phyloP scores from a whole-genome alignment of 2,329 filamentous ascomycete species.

The Botryotinia convoluta region DNA sequence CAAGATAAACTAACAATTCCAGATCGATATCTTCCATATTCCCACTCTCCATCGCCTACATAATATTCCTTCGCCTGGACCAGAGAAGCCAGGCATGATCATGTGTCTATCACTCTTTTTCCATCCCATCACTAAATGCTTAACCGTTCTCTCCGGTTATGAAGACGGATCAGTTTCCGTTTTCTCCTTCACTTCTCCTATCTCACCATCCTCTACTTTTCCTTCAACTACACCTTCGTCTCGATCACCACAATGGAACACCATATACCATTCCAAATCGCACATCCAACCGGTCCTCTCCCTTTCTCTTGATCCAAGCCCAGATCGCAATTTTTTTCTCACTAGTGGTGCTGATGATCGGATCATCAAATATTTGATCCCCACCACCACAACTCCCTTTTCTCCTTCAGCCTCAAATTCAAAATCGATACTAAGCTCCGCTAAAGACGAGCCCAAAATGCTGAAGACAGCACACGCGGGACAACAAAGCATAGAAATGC shows the following conservation, averaged over 20 bases:
- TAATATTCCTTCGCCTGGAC: constrained; percentile 47
- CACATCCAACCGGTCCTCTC: constrained; percentile 83
- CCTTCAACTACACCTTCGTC: neutral
- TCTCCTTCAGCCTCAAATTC: neutral
- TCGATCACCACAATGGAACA: constrained; percentile 24
- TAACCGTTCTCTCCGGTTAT: constrained; percentile 73
- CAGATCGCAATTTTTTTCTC: constrained; percentile 58
- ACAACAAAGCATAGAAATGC: constrained; percentile 75
- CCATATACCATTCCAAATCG: constrained; percentile 58
- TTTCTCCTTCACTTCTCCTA: constrained; percentile 40
- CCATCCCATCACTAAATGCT: constrained; percentile 40
- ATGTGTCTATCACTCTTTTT: constrained; percentile 74
- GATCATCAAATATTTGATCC: constrained; percentile 72
- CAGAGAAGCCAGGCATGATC: constrained; percentile 69
- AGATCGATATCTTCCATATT: constrained; percentile 79
- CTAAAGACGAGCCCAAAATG: constrained; percentile 46
- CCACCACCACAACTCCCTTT: constrained; percentile 37
- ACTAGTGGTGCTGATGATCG: constrained; percentile 81
- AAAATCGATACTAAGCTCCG: neutral
- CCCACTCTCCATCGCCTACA: constrained; percentile 71
- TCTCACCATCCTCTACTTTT: neutral
- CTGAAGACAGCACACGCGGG: constrained; percentile 84
- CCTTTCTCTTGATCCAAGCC: constrained; percentile 57
- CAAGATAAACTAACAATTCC: constrained; percentile 27
- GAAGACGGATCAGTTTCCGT: constrained; percentile 78